phyloP scores from a whole-genome alignment of 192 early-diverging fungal species.

The Linnemannia hyalina region DNA sequence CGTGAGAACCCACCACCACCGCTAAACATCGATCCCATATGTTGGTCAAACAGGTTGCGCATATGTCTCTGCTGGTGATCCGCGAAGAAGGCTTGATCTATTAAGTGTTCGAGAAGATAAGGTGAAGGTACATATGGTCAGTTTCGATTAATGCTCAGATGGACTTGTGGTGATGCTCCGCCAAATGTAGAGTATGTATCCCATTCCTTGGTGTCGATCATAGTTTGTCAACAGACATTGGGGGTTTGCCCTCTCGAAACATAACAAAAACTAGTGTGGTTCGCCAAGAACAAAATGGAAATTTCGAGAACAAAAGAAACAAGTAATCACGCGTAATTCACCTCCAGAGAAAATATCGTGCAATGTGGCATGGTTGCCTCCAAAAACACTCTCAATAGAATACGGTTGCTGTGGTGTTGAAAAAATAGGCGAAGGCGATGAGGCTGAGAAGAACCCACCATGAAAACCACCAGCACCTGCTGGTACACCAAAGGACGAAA shows the following conservation, averaged over 20 bases:
- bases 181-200: no score
- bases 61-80: constrained; percentile 34
- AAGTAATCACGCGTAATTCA: not conserved
- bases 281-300: not conserved
- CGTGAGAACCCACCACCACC: constrained; percentile 8
- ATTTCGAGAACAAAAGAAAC: constrained; percentile 8
- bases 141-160: not conserved
- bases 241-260: not conserved
- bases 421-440: not conserved
- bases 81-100: constrained; percentile 29
- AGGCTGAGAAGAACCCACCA: constrained; percentile 22
- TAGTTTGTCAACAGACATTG: not conserved
- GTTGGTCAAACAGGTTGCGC: constrained; percentile 13
- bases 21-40: constrained; percentile 34
- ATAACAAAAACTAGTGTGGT: not conserved
- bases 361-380: constrained; percentile 9
- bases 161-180: no score
- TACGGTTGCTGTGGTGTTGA: not conserved
- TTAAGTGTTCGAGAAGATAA: not conserved
- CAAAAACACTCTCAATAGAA: not conserved
- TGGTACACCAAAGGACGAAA: constrained; percentile 29
- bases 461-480: constrained; percentile 20
- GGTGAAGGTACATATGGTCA: not conserved
- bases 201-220: no score
- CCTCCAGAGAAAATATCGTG: constrained; percentile 14